Percentiles rank a stretch among this genome's conserved stretches.
Evolutionary conservation across 2,329 filamentous ascomycete species (phyloP).

Genomic region (Aspergillus pseudoterreus): DNA sequence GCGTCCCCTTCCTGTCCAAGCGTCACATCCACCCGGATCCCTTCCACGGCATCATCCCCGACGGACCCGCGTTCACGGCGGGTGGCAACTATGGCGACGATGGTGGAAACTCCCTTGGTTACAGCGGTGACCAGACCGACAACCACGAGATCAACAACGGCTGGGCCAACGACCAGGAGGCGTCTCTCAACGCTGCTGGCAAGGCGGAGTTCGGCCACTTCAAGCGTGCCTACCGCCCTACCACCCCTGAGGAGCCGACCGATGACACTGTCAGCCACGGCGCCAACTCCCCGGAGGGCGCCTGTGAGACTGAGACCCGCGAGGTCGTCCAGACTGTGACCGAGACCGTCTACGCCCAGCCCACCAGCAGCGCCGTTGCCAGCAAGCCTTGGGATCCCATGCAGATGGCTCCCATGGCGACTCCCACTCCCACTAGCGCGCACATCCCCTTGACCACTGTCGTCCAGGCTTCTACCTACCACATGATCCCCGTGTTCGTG

Average conservation of each 20-base stretch:
- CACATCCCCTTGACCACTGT: not conserved
- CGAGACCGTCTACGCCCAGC: slow-evolving; percentile 9
- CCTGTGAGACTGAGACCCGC: slow-evolving; percentile 17
- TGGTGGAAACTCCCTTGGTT: no score
- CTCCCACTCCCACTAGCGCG: not conserved
- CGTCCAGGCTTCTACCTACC: slow-evolving; percentile 14
- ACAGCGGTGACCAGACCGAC: no score
- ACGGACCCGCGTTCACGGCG: no score
- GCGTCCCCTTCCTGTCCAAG: not conserved
- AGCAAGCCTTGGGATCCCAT: not conserved
- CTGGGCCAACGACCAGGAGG: not conserved
- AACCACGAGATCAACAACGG: not conserved
- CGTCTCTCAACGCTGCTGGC: not conserved
- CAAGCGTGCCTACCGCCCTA: not conserved
- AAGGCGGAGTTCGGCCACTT: not conserved
- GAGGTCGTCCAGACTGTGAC: slow-evolving; percentile 27
- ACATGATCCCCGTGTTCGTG: slow-evolving; percentile 27
- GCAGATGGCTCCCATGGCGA: not conserved
- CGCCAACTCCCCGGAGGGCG: not conserved
- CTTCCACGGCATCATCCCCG: no score
- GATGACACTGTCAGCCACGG: slow-evolving; percentile 1
- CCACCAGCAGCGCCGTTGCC: not conserved
- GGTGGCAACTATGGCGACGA: no score
- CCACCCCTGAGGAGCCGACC: not conserved
- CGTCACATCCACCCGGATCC: not conserved